Conservation (phyloP, 768 basidiomycete species). For the Mycena sanguinolenta region DNA sequence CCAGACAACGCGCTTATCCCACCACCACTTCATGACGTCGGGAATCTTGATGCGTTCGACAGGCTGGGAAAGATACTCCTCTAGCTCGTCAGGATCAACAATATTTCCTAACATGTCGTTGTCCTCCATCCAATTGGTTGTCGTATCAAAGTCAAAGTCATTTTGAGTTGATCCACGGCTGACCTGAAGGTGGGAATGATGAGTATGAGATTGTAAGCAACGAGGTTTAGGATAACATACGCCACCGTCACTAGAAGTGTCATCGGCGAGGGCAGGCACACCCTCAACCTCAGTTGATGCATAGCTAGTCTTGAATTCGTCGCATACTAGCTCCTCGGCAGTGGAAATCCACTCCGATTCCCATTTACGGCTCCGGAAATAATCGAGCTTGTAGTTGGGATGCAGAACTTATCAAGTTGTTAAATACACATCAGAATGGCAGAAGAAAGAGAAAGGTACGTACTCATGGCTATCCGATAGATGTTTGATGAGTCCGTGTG, state of each 20-base stretch:
- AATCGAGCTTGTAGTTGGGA: slow-evolving; percentile 19
- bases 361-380: slow-evolving; percentile 6
- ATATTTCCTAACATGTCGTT: not conserved
- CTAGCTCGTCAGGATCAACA: not conserved
- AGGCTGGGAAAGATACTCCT: not conserved
- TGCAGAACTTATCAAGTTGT: slow-evolving; percentile 9
- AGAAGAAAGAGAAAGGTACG: too few relatives aligned
- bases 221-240: too few relatives aligned
- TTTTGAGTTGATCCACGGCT: too few relatives aligned
- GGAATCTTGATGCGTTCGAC: not conserved
- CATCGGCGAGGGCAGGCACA: too few relatives aligned
- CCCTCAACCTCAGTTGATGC: not conserved
- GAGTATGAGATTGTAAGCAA: too few relatives aligned
- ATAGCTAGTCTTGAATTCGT: not conserved
- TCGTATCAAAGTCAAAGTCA: not conserved
- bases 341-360: not conserved
- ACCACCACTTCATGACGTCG: not conserved
- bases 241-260: too few relatives aligned
- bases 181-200: not conserved
- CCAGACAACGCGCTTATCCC: not conserved
- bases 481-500: slow-evolving; percentile 39
- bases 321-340: not conserved
- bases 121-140: not conserved
- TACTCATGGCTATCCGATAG: slow-evolving; percentile 47
- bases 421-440: too few relatives aligned